phyloP scores from a whole-genome alignment of 306 rosid genomes.

The Oxytropis ochrocephala region DNA sequence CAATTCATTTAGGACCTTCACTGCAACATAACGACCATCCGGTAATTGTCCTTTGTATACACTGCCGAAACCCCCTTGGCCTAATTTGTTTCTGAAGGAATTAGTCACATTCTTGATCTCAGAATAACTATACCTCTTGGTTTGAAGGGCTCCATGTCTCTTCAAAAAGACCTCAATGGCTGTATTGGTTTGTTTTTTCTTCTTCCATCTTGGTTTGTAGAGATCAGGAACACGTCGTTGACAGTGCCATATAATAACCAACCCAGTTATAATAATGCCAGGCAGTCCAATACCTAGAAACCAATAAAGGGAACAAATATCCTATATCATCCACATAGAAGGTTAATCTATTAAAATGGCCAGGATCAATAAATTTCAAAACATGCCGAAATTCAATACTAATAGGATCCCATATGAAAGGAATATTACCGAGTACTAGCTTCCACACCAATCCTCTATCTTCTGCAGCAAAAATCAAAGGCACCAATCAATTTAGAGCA shows the following conservation, averaged over 20 bases:
- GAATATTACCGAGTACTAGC: conserved; percentile 18
- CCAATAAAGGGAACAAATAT: background rate
- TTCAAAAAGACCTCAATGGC: background rate
- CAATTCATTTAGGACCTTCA: background rate
- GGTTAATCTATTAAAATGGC: too few relatives aligned
- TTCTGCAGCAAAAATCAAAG: conserved; percentile 3
- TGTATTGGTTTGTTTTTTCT: background rate
- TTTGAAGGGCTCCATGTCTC: background rate
- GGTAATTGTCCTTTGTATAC: background rate
- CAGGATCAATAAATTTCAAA: background rate
- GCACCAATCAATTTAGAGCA: background rate
- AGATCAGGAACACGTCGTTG: background rate
- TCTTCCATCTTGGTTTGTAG: too few relatives aligned
- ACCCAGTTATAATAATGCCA: background rate
- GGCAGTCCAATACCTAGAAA: conserved; percentile 28
- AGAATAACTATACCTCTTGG: too few relatives aligned
- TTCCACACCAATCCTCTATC: background rate
- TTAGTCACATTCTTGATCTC: too few relatives aligned
- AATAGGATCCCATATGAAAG: background rate
- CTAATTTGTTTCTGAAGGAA: too few relatives aligned
- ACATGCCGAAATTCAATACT: background rate
- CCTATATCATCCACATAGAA: background rate
- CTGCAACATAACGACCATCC: background rate
- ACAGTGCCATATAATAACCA: conserved; percentile 19
- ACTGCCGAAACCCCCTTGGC: background rate